phyloP scores from a whole-genome alignment of 176 grass and related monocot species.

The Ananas comosus region DNA sequence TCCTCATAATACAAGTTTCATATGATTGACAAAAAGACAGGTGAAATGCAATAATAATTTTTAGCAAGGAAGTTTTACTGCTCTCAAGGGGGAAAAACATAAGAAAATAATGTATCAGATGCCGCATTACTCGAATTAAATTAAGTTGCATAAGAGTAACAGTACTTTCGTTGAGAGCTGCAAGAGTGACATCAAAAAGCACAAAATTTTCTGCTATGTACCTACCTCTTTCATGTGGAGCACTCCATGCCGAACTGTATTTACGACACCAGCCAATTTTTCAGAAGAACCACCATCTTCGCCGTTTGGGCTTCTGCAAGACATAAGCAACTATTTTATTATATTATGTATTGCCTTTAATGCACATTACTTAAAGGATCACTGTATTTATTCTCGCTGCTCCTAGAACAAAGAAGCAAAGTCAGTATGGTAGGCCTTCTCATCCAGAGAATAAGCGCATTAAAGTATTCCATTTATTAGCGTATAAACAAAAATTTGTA shows the following conservation, averaged over 20 bases:
- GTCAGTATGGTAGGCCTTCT: neutral
- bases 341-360: neutral
- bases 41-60: too few relatives aligned
- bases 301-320: neutral
- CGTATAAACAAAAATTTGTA: neutral
- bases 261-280: neutral
- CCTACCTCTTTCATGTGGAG: neutral
- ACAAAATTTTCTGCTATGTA: neutral
- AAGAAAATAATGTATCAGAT: too few relatives aligned
- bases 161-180: too few relatives aligned
- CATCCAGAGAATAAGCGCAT: neutral
- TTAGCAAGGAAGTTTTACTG: too few relatives aligned
- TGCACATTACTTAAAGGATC: neutral
- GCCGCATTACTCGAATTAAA: too few relatives aligned
- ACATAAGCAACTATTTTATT: neutral
- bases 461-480: neutral
- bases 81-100: too few relatives aligned
- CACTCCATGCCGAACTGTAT: neutral
- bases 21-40: too few relatives aligned
- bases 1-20: too few relatives aligned
- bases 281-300: constrained; percentile 5
- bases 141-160: too few relatives aligned
- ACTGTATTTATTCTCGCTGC: neutral
- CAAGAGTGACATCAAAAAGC: neutral
- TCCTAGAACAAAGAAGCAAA: neutral